Conservation (phyloP, 768 basidiomycete species). For the Phanerodontia chrysosporium region DNA sequence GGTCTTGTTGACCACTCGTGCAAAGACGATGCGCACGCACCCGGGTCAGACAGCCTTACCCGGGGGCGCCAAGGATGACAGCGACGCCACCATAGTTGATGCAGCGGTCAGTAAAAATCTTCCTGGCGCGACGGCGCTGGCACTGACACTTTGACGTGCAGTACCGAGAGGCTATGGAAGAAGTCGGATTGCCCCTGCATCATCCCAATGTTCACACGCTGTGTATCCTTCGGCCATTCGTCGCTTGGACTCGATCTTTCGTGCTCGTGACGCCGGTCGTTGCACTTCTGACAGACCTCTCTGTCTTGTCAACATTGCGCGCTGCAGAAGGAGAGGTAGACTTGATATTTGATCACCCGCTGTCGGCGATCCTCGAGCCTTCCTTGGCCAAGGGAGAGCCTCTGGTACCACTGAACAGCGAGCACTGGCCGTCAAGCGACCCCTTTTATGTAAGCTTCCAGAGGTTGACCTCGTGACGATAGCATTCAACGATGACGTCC, state of each 20-base stretch:
- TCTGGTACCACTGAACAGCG: slow-evolving; percentile 54
- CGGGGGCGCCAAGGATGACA: slow-evolving; percentile 72
- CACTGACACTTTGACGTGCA: slow-evolving; percentile 27
- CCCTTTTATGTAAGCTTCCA: slow-evolving; percentile 58
- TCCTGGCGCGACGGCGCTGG: not conserved
- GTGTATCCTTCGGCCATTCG: slow-evolving; percentile 60
- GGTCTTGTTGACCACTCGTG: slow-evolving; percentile 83
- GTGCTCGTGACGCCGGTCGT: slow-evolving; percentile 79
- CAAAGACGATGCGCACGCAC: slow-evolving; percentile 68
- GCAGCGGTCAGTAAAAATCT: slow-evolving; percentile 61
- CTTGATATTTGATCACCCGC: slow-evolving; percentile 74
- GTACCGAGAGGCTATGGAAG: slow-evolving; percentile 84
- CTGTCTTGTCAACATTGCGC: slow-evolving; percentile 46
- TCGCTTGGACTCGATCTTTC: slow-evolving; percentile 48
- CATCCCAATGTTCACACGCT: slow-evolving; percentile 56
- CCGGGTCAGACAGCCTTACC: slow-evolving; percentile 82
- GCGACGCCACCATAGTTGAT: slow-evolving; percentile 53
- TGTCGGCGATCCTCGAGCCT: slow-evolving; percentile 69
- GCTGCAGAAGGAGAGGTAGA: slow-evolving; percentile 70
- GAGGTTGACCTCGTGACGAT: too few relatives aligned
- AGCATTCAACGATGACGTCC: not conserved
- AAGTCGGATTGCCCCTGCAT: slow-evolving; percentile 66
- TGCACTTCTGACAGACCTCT: slow-evolving; percentile 54
- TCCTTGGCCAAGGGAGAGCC: slow-evolving; percentile 21
- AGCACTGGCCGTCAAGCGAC: slow-evolving; percentile 75